These are phyloP conservation scores for Xerophyta viscosa DNA, from an alignment of 106 monocot genomes.

Conservation along the genomic window DNA sequence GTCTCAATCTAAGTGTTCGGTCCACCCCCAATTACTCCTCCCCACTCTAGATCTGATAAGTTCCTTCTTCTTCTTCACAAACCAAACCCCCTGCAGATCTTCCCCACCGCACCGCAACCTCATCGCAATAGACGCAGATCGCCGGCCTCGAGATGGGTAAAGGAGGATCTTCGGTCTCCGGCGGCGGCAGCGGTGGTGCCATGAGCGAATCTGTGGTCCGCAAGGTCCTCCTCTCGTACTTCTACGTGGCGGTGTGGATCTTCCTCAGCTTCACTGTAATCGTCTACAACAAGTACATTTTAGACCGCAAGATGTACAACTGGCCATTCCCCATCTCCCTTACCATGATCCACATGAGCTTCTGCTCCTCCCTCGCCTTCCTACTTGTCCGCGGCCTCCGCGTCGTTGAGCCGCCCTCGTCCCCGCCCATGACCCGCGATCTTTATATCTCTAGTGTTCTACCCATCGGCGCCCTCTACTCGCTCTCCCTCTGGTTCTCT, in stretches of 20 bases:
- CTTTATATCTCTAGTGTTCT: constrained; percentile 35
- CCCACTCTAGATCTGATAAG: too few species aligned
- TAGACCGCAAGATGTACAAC: constrained; percentile 47
- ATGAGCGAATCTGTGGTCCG: constrained; percentile 29
- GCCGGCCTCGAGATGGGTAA: background rate
- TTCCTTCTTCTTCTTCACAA: background rate
- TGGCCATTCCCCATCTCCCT: constrained; percentile 67
- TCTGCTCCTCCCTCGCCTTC: constrained; percentile 50
- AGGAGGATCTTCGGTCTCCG: background rate
- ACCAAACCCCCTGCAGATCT: background rate
- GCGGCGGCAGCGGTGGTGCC: constrained; percentile 6
- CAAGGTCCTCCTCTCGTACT: constrained; percentile 48
- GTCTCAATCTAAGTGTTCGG: too few species aligned
- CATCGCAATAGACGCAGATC: too few species aligned
- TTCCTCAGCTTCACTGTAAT: constrained; percentile 46
- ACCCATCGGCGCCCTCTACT: constrained; percentile 38
- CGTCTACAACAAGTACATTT: constrained; percentile 31
- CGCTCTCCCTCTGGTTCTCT: constrained; percentile 48
- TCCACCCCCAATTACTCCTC: too few species aligned
- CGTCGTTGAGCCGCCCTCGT: constrained; percentile 30
- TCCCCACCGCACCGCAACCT: background rate
- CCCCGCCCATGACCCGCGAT: constrained; percentile 33
- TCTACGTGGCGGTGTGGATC: constrained; percentile 50
- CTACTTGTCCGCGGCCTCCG: constrained; percentile 40
- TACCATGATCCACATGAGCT: constrained; percentile 61